Evolutionary conservation across 164 flowering plant species (phyloP).

Genomic region (Annona squamosa): DNA sequence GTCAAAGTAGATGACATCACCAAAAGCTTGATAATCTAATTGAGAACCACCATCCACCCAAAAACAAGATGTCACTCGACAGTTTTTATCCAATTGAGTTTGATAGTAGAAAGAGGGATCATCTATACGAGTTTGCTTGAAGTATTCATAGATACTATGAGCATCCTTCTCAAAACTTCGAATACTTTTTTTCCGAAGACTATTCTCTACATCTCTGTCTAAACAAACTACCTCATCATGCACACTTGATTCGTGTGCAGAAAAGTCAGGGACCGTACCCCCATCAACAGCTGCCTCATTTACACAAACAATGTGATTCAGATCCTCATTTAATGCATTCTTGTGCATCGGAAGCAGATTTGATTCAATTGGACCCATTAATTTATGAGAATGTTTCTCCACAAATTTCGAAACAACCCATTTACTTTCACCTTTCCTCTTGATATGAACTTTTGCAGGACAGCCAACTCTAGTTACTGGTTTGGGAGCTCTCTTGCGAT

Average conservation of each 20-base stretch:
- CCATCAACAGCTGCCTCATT: not conserved
- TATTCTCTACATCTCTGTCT: not conserved
- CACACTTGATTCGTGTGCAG: not conserved
- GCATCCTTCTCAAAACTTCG: not conserved
- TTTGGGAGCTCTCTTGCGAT: not conserved
- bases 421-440: not conserved
- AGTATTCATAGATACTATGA: not conserved
- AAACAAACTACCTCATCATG: not conserved
- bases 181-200: not conserved
- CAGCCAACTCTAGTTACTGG: not conserved
- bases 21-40: conserved; percentile 29
- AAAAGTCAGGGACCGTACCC: not conserved
- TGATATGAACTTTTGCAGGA: not conserved
- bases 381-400: conserved; percentile 3
- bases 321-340: not conserved
- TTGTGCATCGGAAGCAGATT: not conserved
- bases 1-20: conserved; percentile 80
- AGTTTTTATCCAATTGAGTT: not conserved
- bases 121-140: not conserved
- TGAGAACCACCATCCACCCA: not conserved
- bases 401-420: not conserved
- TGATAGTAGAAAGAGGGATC: not conserved
- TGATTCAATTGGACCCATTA: not conserved
- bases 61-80: not conserved
- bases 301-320: not conserved